These are phyloP conservation scores for Shiraia bambusicola DNA, from an alignment of 2,329 filamentous ascomycete genomes.

Conservation along the genomic window DNA sequence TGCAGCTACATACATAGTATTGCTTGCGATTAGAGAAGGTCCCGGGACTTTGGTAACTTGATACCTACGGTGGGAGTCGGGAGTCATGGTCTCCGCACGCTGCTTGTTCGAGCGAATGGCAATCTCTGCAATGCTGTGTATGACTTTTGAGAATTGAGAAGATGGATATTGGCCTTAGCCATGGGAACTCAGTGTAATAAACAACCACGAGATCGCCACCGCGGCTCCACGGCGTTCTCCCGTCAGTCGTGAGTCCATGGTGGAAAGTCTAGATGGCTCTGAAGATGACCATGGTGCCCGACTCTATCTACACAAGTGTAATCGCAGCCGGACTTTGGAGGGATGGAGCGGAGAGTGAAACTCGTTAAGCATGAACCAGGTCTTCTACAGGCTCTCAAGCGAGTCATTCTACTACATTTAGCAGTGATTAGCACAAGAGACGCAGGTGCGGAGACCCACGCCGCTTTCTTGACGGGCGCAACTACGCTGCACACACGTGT, in stretches of 20 bases:
- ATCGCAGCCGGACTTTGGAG: conserved; percentile 13
- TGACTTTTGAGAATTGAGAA: conserved; percentile 26
- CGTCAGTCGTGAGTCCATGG: conserved; percentile 17
- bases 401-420: conserved; percentile 7
- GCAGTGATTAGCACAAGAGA: conserved; percentile 15
- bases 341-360: conserved; percentile 31
- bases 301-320: conserved; percentile 16
- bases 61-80: conserved; percentile 36
- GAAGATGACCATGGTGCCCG: conserved; percentile 8
- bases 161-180: conserved; percentile 22
- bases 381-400: conserved; percentile 7
- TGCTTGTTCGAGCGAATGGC: conserved; percentile 13
- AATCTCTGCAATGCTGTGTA: conserved; percentile 25
- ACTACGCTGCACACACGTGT: too few species aligned
- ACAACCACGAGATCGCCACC: conserved; percentile 19
- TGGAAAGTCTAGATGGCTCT: conserved; percentile 13
- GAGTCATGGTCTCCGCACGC: conserved; percentile 33
- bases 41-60: conserved; percentile 14
- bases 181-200: conserved; percentile 37
- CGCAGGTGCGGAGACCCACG: not conserved
- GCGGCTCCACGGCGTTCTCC: conserved; percentile 17
- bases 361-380: conserved; percentile 27
- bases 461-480: too few species aligned
- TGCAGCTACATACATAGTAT: conserved; percentile 32
- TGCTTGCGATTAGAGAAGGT: conserved; percentile 27